Conservation (phyloP, 202 grass and related monocot genomes). For the Musa balbisiana region DNA sequence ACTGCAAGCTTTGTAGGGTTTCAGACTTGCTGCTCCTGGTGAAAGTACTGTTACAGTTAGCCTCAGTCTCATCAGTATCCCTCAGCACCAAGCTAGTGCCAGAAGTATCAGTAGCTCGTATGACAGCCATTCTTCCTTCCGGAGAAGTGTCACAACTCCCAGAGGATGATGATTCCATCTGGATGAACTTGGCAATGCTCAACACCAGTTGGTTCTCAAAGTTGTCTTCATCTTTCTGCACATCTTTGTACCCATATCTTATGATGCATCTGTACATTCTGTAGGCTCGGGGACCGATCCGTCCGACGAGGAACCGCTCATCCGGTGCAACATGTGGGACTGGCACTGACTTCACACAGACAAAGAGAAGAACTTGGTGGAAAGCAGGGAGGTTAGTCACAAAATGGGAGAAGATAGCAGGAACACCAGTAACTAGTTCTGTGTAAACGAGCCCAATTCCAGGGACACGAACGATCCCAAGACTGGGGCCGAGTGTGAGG, state of each 20-base stretch:
- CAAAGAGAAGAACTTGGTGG: constrained; percentile 84
- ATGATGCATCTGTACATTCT: constrained; percentile 91
- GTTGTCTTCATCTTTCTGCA: constrained; percentile 75
- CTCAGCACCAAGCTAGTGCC: constrained; percentile 39
- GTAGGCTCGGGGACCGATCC: constrained; percentile 74
- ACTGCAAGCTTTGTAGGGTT: constrained; percentile 74
- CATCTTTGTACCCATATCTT: constrained; percentile 94
- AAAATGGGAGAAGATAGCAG: constrained; percentile 92
- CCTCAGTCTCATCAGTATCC: constrained; percentile 28
- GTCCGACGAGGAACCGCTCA: constrained; percentile 77
- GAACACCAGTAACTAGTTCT: constrained; percentile 84
- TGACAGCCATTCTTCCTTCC: constrained; percentile 95
- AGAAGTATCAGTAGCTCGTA: constrained; percentile 48
- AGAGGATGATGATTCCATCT: constrained; percentile 73
- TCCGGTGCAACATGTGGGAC: constrained; percentile 65
- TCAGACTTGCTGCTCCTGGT: constrained; percentile 74
- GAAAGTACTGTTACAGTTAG: constrained; percentile 25
- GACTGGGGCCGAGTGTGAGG: constrained; percentile 72
- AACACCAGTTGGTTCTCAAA: constrained; percentile 84
- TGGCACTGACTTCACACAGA: constrained; percentile 89
- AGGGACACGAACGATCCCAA: constrained; percentile 89
- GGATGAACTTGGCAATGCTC: constrained; percentile 94
- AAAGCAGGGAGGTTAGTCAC: constrained; percentile 88
- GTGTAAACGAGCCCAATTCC: constrained; percentile 93
- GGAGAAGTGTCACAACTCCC: constrained; percentile 60